Percentiles rank a stretch among this genome's conserved stretches.
These are phyloP conservation scores for Boletales sp. DNA, from an alignment of 768 basidiomycete species.

Conservation along the genomic window DNA sequence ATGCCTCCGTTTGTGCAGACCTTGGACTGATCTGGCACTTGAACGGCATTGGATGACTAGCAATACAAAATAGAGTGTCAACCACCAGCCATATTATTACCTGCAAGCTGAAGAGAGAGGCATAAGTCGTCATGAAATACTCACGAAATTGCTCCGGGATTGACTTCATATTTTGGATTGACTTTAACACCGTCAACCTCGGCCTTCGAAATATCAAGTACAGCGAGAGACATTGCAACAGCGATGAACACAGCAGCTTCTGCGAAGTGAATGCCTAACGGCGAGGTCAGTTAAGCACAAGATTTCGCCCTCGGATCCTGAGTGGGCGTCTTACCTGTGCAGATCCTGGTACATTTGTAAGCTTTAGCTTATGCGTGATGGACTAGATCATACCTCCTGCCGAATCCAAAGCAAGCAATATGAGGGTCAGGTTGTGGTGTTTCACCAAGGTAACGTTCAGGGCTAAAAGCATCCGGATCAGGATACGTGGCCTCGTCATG, in stretches of 20 bases:
- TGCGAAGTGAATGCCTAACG: constrained; percentile 26
- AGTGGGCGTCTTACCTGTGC: constrained; percentile 13
- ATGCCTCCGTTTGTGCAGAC: constrained; percentile 37
- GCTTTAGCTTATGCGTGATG: no score
- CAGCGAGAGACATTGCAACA: constrained; percentile 39
- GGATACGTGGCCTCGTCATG: constrained; percentile 42
- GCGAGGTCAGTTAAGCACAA: neutral
- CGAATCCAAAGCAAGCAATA: constrained; percentile 24
- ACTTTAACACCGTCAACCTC: constrained; percentile 40
- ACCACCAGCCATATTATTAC: no score
- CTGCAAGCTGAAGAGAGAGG: no score
- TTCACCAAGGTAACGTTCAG: constrained; percentile 32
- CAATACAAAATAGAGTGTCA: no score
- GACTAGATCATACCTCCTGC: constrained; percentile 18
- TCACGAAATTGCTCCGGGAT: constrained; percentile 45
- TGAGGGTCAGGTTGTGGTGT: constrained; percentile 17
- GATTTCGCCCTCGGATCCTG: neutral
- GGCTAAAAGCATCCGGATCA: constrained; percentile 30
- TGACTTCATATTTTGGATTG: constrained; percentile 40
- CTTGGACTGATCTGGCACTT: constrained; percentile 19
- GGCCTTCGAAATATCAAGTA: constrained; percentile 41
- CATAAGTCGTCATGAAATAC: constrained; percentile 3
- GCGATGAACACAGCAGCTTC: constrained; percentile 26
- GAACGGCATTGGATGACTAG: no score
- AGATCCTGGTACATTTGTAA: constrained; percentile 9